Percentiles rank a stretch among this genome's conserved stretches.
Evolutionary conservation across 2,329 filamentous ascomycete species (phyloP).

Genomic region (Amesomyces nigricolor): DNA sequence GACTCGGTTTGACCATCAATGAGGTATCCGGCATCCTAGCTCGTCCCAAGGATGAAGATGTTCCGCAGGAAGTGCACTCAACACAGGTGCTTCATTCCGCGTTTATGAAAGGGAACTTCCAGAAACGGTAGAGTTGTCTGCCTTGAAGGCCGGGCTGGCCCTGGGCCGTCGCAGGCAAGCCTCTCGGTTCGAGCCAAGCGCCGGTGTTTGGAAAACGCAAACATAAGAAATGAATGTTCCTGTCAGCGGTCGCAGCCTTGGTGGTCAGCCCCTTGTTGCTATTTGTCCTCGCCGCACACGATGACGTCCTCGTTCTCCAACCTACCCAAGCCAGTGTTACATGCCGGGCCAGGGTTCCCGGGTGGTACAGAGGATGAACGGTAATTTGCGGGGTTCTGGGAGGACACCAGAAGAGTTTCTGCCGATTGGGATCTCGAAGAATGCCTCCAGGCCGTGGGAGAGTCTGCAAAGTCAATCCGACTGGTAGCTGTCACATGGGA

Average conservation of each 20-base stretch:
- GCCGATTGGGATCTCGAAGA: not conserved
- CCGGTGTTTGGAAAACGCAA: too few relatives aligned
- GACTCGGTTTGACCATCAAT: too few relatives aligned
- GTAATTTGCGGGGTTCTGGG: constrained; percentile 7
- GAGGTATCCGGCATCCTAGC: too few relatives aligned
- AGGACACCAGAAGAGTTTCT: not conserved
- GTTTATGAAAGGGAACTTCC: too few relatives aligned
- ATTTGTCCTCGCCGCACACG: not conserved
- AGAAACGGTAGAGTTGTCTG: too few relatives aligned
- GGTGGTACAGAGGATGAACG: not conserved
- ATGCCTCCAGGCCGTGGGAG: not conserved
- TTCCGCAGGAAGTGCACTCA: not conserved
- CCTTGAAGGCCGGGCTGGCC: too few relatives aligned
- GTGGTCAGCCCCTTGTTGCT: not conserved
- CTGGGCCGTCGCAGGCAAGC: not conserved
- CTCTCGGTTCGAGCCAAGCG: not conserved
- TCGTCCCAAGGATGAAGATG: too few relatives aligned
- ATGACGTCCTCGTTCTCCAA: constrained; percentile 12
- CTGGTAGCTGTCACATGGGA: not conserved
- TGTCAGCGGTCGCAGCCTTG: not conserved
- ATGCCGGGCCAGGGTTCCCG: constrained; percentile 2
- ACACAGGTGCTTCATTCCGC: not conserved
- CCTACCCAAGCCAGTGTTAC: constrained; percentile 10
- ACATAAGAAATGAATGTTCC: too few relatives aligned
- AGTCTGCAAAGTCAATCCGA: not conserved